Evolutionary conservation across 148 eudicot species (phyloP).

Genomic region (Rheum nobile): DNA sequence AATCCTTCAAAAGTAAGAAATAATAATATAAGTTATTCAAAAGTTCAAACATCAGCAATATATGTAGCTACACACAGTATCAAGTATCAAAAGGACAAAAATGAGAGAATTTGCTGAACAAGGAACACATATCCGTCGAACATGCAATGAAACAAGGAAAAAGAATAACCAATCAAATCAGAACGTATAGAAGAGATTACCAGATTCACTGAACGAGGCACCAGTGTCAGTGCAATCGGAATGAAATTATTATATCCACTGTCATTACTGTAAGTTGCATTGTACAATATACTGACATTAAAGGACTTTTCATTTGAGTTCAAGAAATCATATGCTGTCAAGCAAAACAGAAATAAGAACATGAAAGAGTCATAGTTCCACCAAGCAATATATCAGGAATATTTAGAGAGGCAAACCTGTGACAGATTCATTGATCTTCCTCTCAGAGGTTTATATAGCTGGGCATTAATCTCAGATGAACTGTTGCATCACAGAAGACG

Average conservation of each 20-base stretch:
- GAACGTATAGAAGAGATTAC: conserved; percentile 27
- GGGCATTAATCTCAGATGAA: conserved; percentile 68
- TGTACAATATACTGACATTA: conserved; percentile 78
- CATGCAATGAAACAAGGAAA: neutral
- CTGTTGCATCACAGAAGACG: conserved; percentile 73
- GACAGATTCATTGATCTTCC: conserved; percentile 53
- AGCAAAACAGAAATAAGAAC: neutral
- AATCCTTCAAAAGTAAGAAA: too few relatives aligned
- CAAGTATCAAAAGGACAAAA: neutral
- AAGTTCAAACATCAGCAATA: too few relatives aligned
- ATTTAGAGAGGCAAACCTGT: conserved; percentile 39
- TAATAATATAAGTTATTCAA: too few relatives aligned
- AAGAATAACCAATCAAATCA: neutral
- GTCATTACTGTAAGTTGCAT: conserved; percentile 69
- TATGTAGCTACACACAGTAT: too few relatives aligned
- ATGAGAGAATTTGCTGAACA: neutral
- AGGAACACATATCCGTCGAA: neutral
- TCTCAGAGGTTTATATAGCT: conserved; percentile 51
- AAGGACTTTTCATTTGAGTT: conserved; percentile 44
- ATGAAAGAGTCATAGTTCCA: neutral
- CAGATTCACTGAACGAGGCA: conserved; percentile 81
- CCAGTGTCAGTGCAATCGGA: conserved; percentile 32
- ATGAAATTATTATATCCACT: conserved; percentile 30
- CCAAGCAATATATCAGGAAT: neutral
- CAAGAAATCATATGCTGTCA: conserved; percentile 78